A percentile compares a stretch with the other conserved stretches of the same genome.
phyloP scores from a whole-genome alignment of 2,329 filamentous ascomycete genomes.

The Microsporum audouinii region DNA sequence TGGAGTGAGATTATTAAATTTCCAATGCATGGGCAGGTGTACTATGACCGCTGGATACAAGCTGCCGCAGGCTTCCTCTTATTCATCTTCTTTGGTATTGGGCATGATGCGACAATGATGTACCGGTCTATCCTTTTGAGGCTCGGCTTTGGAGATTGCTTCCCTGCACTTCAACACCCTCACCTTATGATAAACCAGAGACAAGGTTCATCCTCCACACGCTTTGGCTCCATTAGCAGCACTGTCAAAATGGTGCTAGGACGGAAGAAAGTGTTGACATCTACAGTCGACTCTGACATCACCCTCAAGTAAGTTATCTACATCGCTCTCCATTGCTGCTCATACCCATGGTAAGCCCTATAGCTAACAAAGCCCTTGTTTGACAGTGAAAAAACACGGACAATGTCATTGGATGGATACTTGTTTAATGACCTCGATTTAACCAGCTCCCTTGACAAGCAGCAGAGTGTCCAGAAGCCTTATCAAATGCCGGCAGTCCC shows the following conservation, averaged over 20 bases:
- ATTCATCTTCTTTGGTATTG: constrained; percentile 56
- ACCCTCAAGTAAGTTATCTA: neutral
- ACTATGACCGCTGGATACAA: constrained; percentile 49
- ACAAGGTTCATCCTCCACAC: constrained; percentile 10
- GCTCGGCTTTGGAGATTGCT: constrained; percentile 31
- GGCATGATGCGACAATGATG: constrained; percentile 47
- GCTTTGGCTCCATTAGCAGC: constrained; percentile 19
- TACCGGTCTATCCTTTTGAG: constrained; percentile 38
- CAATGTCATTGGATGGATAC: neutral
- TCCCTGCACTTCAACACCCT: constrained; percentile 19
- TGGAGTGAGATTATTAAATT: constrained; percentile 43
- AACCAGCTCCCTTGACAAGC: neutral
- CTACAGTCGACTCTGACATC: neutral
- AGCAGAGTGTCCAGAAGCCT: neutral
- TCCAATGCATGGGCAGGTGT: constrained; percentile 34
- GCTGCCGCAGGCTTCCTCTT: constrained; percentile 43
- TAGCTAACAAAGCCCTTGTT: neutral
- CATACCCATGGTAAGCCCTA: too few relatives aligned
- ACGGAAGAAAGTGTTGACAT: neutral
- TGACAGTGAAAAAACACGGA: neutral
- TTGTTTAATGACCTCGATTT: neutral
- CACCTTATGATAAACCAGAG: constrained; percentile 12
- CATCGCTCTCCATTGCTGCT: too few relatives aligned
- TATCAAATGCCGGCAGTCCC: neutral
- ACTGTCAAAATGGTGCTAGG: constrained; percentile 15